These are phyloP conservation scores for Plasmodium vinckei DNA, from an alignment of 169 alveolate genomes.

Conservation along the genomic window DNA sequence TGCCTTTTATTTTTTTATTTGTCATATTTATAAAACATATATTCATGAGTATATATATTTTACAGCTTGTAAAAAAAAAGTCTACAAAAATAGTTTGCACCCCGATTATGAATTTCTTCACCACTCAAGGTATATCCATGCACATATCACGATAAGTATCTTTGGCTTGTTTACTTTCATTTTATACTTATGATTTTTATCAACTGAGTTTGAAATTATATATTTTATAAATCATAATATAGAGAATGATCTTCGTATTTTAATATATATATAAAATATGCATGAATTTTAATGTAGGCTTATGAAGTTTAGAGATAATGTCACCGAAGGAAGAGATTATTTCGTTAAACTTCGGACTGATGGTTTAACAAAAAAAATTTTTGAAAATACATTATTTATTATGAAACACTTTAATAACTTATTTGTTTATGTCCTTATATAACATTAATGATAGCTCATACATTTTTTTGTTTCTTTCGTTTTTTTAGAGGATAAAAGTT, in stretches of 20 bases:
- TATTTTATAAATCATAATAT: constrained; percentile 7
- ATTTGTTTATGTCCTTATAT: not conserved
- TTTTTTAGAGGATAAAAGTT: constrained; percentile 16
- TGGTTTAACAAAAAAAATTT: constrained; percentile 27
- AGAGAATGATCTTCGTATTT: not conserved
- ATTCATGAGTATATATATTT: not conserved
- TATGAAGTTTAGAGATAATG: constrained; percentile 50
- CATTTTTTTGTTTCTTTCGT: not conserved
- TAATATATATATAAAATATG: constrained; percentile 2
- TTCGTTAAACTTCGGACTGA: constrained; percentile 44
- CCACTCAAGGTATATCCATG: constrained; percentile 73
- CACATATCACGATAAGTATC: too few relatives aligned
- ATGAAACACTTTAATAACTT: too few relatives aligned
- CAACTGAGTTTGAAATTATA: not conserved
- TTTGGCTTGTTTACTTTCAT: not conserved
- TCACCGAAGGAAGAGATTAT: constrained; percentile 55
- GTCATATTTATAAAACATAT: not conserved
- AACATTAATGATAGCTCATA: too few relatives aligned
- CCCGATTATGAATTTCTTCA: constrained; percentile 86
- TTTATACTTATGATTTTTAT: not conserved
- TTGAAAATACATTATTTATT: not conserved
- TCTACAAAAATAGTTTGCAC: constrained; percentile 79
- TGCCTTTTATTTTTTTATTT: constrained; percentile 7
- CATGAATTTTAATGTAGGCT: constrained; percentile 8
- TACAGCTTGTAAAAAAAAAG: constrained; percentile 84